Evolutionary conservation across 2,329 filamentous ascomycete genomes (phyloP).

Genomic region (Tolypocladium amazonense): DNA sequence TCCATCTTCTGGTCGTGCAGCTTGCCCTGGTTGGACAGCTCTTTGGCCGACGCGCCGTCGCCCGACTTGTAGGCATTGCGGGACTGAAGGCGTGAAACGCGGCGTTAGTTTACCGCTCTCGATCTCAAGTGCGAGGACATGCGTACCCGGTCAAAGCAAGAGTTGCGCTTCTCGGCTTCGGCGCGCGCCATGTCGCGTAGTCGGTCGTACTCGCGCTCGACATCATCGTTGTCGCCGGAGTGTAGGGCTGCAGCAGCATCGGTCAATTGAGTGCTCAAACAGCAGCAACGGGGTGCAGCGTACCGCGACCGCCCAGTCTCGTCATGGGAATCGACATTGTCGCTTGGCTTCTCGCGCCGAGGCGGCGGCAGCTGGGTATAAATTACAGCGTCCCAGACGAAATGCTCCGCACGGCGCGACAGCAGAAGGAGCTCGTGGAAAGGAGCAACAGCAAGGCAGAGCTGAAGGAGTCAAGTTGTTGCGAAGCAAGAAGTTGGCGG

Average conservation of each 20-base stretch:
- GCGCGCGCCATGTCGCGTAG: constrained; percentile 72
- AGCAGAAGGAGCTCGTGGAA: neutral
- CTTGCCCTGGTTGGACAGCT: constrained; percentile 78
- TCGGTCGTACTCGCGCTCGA: constrained; percentile 85
- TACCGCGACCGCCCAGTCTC: constrained; percentile 29
- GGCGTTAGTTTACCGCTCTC: neutral
- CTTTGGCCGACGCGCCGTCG: constrained; percentile 74
- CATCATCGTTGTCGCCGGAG: constrained; percentile 53
- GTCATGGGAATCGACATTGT: constrained; percentile 27
- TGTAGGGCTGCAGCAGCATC: constrained; percentile 53
- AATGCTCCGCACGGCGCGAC: neutral
- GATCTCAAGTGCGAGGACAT: neutral
- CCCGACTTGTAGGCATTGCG: constrained; percentile 74
- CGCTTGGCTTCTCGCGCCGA: neutral
- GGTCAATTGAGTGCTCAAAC: constrained; percentile 1
- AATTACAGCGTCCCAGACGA: neutral
- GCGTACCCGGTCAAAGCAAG: constrained; percentile 63
- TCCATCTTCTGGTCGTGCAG: constrained; percentile 75
- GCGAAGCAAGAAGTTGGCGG: neutral
- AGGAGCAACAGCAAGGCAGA: neutral
- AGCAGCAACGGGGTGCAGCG: constrained; percentile 5
- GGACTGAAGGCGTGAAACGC: constrained; percentile 33
- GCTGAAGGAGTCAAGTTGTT: neutral
- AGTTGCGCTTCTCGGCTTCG: constrained; percentile 68
- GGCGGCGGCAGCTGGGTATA: neutral